Base-by-base conservation (phyloP, 2,329 filamentous ascomycete genomes). In the Sphaerulina vaccinii region DNA sequence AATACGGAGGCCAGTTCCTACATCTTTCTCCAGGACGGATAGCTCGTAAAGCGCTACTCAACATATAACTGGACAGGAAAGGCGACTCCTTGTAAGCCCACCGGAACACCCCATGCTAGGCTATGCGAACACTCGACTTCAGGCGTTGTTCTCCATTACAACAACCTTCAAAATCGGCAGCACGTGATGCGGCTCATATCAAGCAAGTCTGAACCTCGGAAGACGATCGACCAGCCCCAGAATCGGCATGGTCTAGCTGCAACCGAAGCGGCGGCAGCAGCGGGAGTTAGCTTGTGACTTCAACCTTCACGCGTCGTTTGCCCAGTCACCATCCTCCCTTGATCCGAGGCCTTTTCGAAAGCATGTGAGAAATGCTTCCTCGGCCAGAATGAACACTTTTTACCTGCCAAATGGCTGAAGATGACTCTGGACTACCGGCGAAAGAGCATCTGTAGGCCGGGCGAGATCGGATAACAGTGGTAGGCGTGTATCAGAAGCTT, bases 271-370 rank as follows among this genome's bases (percentile, higher is more conserved):
- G 42, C 35, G 41, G 51, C 43, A 47, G 42, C 29, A 37, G 47
- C 55, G 55, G 50, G 43, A 52, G 41, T 48, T 43, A 47, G 49
- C 47, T 45, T 54, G 49, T 46, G 49, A 52, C 49, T 55, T 51
- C 46, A 51, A 57, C 51, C 45, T 47, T 40, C 24, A 44, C 36
- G 9, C 27, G 32, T 40, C 33, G 8, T 51, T 50, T 32, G 46
- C 35, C 51, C 55, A 56, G 51, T 56, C 50, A 55, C 43, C 35
- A 42, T 42, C 38, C 46, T 62, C 60, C 60, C 27, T 56, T 59
- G 46, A 57, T 50, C 60, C 60, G 60, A 62, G 58, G 60, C 56
- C 47, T 39, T 38, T 21, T 16, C 16, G 16, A 5, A 11, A 39
- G 37, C 45, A 41, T 41, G 45, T 49, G 45, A 38, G 45, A 38